phyloP scores from a whole-genome alignment of 345 rosid genomes.

The Rhodomyrtus tomentosa region DNA sequence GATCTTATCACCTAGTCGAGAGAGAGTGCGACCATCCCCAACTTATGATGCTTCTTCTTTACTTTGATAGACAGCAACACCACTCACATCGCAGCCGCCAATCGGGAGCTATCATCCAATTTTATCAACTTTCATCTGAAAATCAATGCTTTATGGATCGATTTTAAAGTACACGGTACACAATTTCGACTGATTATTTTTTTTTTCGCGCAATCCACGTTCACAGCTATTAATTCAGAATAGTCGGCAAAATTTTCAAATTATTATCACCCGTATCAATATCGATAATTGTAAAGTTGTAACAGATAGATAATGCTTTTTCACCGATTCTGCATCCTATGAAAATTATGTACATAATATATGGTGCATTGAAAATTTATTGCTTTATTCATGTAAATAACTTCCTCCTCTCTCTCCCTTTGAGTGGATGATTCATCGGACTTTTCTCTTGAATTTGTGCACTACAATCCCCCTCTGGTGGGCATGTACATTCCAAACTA shows the following conservation, averaged over 20 bases:
- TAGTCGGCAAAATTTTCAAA: neutral
- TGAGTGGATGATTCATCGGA: neutral
- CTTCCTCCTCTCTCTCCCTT: neutral
- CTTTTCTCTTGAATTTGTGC: neutral
- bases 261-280: neutral
- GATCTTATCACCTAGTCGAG: neutral
- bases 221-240: neutral
- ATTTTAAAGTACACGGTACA: neutral
- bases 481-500: neutral
- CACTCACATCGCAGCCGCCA: neutral
- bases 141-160: neutral
- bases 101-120: neutral
- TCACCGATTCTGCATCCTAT: no score
- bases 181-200: neutral
- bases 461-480: neutral
- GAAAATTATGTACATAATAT: neutral
- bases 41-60: neutral
- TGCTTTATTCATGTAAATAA: neutral
- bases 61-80: neutral
- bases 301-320: no score
- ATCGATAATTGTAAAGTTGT: neutral
- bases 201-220: neutral
- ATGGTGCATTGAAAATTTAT: neutral
- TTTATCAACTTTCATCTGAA: neutral
- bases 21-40: neutral